Evolutionary conservation across 2,329 filamentous ascomycete genomes (phyloP), one percentile per base, ranked within the genome.

Genomic region (Aspergillus sp.): DNA sequence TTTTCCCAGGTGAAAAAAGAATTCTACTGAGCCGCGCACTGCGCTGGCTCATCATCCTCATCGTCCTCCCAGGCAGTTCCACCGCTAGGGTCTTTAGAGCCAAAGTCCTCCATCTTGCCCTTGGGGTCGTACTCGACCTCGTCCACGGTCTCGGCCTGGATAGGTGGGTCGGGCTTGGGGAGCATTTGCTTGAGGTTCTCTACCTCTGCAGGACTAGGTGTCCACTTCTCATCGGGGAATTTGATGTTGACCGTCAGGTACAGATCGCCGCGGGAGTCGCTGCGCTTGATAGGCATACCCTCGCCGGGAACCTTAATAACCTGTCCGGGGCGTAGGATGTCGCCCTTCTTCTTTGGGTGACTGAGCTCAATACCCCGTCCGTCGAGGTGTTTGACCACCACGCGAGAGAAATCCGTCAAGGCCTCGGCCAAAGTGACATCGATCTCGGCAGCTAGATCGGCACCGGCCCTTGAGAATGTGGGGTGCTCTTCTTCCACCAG

Each of bases 261-360:
- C 12, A 98, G 73, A 60, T 97, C 90, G 35, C 93, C 93, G 62
- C 82, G 89, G 5, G 72, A 61, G 33, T 98, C 93, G 50, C 85
- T 88, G 45, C 84, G 83, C 77, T 96, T 96, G 56, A 84, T 68
- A 2, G 93, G 93, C 93, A 98, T 98, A 47, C 93, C 93, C 71
- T 98, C 93, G 27, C 89, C 90, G 2, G 77, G 68, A 1, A 98
- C 74, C 73, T 90, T 95, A 56, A 98, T 76, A 6, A 91, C 80
- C 62, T 98, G 88, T 27, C 83, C 85, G 0, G 93, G 90, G 27
- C 83, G 81, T 31, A 98, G 70, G 40, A 97, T 77, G 65, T 90
- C 86, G 54, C 91, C 91, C 51, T 84, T 80, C 26, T 83, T 77
- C 58, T 86, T 81, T 11, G 87, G 81, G 53, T 93, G 85, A 43